phyloP scores from a whole-genome alignment of 371 early-diverging fungal genomes.

The Basidiobolus meristosporus region DNA sequence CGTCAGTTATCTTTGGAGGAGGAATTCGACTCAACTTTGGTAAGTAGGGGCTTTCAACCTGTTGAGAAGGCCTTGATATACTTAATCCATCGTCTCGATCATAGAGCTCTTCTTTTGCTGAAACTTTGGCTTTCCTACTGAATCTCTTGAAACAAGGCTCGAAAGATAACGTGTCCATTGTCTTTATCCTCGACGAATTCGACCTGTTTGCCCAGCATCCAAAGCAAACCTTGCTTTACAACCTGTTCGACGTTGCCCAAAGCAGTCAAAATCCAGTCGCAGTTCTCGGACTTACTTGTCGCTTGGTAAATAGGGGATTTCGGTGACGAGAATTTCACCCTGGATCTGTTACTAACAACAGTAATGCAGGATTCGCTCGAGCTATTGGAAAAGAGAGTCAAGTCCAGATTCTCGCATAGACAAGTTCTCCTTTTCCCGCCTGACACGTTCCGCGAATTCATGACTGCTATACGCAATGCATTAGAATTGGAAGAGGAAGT shows the following conservation, averaged over 20 bases:
- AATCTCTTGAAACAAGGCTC: slow-evolving; percentile 32
- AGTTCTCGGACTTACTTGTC: slow-evolving; percentile 68
- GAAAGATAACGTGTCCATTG: slow-evolving; percentile 26
- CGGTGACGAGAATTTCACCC: background rate
- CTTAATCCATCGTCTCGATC: background rate
- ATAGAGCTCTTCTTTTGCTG: slow-evolving; percentile 11
- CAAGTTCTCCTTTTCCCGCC: slow-evolving; percentile 48
- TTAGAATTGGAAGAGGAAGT: slow-evolving; percentile 9
- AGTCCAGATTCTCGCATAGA: slow-evolving; percentile 83
- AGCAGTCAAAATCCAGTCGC: slow-evolving; percentile 64
- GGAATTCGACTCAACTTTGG: too few relatives aligned
- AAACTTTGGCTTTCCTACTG: slow-evolving; percentile 13
- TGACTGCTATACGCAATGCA: slow-evolving; percentile 21
- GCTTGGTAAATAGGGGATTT: slow-evolving; percentile 28
- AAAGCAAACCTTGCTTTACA: slow-evolving; percentile 79
- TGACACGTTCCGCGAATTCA: slow-evolving; percentile 28
- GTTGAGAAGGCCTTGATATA: too few relatives aligned
- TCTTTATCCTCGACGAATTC: slow-evolving; percentile 81
- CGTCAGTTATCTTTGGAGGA: too few relatives aligned
- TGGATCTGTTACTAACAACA: background rate
- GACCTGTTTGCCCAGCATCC: slow-evolving; percentile 76
- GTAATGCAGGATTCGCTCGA: slow-evolving; percentile 48
- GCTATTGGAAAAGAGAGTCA: slow-evolving; percentile 82
- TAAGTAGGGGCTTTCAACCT: too few relatives aligned
- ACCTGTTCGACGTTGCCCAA: slow-evolving; percentile 79